A percentile compares a stretch with the other conserved stretches of the same genome.
Conservation (phyloP, 495 filamentous ascomycete species). For the Neurospora discreta region DNA sequence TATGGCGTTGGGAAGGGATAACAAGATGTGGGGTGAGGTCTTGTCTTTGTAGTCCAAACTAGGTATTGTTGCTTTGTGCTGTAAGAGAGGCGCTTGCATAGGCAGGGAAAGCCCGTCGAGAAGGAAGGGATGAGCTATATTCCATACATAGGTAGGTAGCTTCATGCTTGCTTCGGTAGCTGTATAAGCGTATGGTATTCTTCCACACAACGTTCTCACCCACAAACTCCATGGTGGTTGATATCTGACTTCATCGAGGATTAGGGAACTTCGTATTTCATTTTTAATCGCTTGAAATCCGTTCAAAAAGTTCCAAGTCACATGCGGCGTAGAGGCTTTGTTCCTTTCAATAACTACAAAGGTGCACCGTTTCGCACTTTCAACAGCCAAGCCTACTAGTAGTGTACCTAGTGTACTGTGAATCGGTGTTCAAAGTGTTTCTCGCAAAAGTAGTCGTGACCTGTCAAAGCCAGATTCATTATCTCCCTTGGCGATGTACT, state of each 20-base stretch:
- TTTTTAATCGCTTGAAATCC: not conserved
- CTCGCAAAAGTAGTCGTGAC: conserved; percentile 63
- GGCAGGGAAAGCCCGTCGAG: not conserved
- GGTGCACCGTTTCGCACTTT: not conserved
- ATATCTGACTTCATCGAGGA: not conserved
- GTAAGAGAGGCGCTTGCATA: not conserved
- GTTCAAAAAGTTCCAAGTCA: not conserved
- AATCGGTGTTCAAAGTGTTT: conserved; percentile 40
- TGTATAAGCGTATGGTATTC: no score
- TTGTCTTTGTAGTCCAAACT: not conserved
- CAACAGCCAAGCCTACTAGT: not conserved
- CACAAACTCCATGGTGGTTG: not conserved
- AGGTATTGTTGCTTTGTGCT: not conserved
- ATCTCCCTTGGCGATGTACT: conserved; percentile 82
- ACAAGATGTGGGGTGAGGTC: not conserved
- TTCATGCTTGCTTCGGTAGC: no score
- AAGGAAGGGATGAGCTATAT: no score
- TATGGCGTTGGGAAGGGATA: conserved; percentile 12
- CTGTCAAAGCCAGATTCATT: conserved; percentile 71
- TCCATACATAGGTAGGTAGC: no score
- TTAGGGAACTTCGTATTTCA: not conserved
- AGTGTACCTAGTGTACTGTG: no score
- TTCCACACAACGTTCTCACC: no score
- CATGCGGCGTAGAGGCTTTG: not conserved
- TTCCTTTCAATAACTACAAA: not conserved